Base-by-base conservation (phyloP, 2,329 filamentous ascomycete genomes). In the Xylariaceae sp. region DNA sequence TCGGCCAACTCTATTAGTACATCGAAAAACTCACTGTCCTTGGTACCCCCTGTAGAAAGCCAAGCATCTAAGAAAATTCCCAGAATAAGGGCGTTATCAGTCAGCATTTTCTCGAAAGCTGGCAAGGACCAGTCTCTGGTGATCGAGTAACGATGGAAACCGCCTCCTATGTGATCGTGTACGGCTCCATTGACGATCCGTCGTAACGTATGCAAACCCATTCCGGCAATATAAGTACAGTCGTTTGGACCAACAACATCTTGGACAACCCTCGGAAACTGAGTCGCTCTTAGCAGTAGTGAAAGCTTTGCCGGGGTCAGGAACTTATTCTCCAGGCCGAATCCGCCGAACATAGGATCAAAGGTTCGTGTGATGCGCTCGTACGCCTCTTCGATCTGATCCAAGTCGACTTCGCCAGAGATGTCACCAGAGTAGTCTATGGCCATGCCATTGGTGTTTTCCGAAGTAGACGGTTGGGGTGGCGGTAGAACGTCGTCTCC, bases 21-120 rank as follows among this genome's bases (percentile, higher is more conserved):
- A 43, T 90, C 87, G 12, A 91, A 82, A 56, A 96, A 86, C 65
- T 96, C 89, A 3, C 84, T 81, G 10, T 88, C 81, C 48, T 82
- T 80, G 0, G 82, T 62, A 12, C 67, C 74, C 20, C 74, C 72
- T 20, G 67, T 71, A 12, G 87, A 75, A 14, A 91, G 80, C 80
- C 93, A 98, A 0, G 90, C 93, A 67, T 97, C 92, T 6, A 96
- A 80, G 66, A 95, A 98, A 6, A 95, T 81, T 20, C 88, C 83
- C 2, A 99, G 77, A 1, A 98, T 81, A 64, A 97, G 88, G 0
- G 90, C 88, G 67, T 99, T 96, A 69, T 98, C 95, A 52, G 91
- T 92, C 9, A 97, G 83, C 83, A 98, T 92, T 78, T 98, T 98
- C 77, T 99, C 95, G 66, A 98, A 99, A 71, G 96, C 93, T 10